phyloP scores from a whole-genome alignment of 805 yeast genomes.

The Ogataea pilisensis region DNA sequence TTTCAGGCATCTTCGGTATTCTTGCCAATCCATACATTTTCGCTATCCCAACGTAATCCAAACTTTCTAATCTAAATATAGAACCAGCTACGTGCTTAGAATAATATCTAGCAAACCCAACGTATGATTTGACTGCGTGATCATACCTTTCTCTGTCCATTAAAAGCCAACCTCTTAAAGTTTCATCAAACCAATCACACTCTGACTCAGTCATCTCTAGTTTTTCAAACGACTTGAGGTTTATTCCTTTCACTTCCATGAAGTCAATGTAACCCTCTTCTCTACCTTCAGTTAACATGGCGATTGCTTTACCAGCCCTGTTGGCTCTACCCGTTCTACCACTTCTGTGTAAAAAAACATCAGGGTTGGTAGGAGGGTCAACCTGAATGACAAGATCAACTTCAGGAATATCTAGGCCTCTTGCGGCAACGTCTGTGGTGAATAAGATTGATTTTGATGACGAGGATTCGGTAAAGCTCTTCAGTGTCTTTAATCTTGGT shows the following conservation, averaged over 20 bases:
- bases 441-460: slow-evolving; percentile 57
- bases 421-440: slow-evolving; percentile 98
- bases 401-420: slow-evolving; percentile 94
- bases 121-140: slow-evolving; percentile 71
- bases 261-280: slow-evolving; percentile 83
- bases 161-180: slow-evolving; percentile 51
- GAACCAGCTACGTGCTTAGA: slow-evolving; percentile 86
- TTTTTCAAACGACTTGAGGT: slow-evolving; percentile 38
- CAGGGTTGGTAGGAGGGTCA: slow-evolving; percentile 94
- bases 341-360: slow-evolving; percentile 85
- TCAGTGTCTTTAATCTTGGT: slow-evolving; percentile 71
- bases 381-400: slow-evolving; percentile 92
- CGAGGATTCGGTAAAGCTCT: slow-evolving; percentile 48
- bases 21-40: slow-evolving; percentile 75
- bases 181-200: slow-evolving; percentile 26
- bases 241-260: slow-evolving; percentile 66
- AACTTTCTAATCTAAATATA: slow-evolving; percentile 67
- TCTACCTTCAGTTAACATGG: slow-evolving; percentile 66
- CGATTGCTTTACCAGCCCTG: slow-evolving; percentile 71
- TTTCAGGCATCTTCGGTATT: slow-evolving; percentile 94
- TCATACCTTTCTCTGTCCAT: slow-evolving; percentile 81
- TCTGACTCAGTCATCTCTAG: slow-evolving; percentile 15
- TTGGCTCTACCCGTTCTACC: slow-evolving; percentile 97
- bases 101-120: slow-evolving; percentile 78
- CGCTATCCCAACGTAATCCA: slow-evolving; percentile 73